A percentile compares a stretch with the other conserved stretches of the same genome.
Conservation (phyloP, 2,329 filamentous ascomycete genomes). For the Ceratocystis cacaofunesta region DNA sequence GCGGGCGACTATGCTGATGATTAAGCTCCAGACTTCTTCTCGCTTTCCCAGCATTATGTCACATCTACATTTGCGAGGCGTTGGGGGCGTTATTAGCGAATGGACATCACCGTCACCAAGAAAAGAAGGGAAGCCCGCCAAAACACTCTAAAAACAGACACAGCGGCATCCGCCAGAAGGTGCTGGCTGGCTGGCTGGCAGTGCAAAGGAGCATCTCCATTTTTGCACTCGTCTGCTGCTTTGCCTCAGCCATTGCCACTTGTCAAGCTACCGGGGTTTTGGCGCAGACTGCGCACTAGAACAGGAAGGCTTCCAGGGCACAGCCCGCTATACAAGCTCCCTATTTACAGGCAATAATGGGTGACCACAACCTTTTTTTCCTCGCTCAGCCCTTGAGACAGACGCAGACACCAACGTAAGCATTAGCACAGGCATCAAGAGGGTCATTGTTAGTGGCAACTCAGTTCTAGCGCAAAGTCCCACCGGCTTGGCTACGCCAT, state of each 20-base stretch:
- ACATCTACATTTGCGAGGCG: neutral
- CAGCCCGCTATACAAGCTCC: neutral
- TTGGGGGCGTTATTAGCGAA: neutral
- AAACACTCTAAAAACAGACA: neutral
- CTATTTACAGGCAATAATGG: too few species aligned
- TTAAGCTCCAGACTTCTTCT: neutral
- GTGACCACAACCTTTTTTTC: too few species aligned
- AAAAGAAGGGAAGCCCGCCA: neutral
- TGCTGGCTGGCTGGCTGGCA: neutral
- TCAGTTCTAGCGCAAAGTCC: neutral
- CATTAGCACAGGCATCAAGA: neutral
- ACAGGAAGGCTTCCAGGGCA: neutral
- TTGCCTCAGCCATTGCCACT: neutral
- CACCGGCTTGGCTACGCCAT: neutral
- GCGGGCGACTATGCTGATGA: neutral
- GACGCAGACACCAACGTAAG: neutral
- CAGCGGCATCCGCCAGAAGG: neutral
- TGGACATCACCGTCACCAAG: neutral
- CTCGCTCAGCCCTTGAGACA: neutral
- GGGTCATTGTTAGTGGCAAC: slow-evolving; percentile 3
- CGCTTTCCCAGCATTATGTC: neutral
- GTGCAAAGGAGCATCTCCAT: neutral
- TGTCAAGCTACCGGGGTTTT: neutral
- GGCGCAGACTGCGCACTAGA: neutral
- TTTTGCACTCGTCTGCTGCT: neutral